These are phyloP conservation scores for Adansonia grandidieri DNA, from an alignment of 441 rosid species.

Conservation along the genomic window DNA sequence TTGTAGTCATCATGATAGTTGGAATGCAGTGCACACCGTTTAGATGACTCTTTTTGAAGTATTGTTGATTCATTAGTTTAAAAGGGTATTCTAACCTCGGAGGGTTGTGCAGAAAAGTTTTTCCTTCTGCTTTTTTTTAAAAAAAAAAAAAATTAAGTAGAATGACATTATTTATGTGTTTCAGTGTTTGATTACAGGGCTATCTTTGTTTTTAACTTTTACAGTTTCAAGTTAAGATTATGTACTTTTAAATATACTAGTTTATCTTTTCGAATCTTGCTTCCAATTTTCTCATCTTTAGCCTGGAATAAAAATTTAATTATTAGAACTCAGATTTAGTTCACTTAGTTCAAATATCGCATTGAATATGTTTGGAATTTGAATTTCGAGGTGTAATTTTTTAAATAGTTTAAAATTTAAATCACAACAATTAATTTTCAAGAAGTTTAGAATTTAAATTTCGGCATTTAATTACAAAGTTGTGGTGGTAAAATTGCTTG, in stretches of 20 bases:
- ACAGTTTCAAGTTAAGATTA: conserved; percentile 18
- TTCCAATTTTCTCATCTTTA: neutral
- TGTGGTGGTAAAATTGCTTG: too few species aligned
- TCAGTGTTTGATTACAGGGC: neutral
- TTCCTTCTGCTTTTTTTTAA: neutral
- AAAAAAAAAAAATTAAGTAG: neutral
- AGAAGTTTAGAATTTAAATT: too few species aligned
- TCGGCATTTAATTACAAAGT: too few species aligned
- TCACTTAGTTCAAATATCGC: too few species aligned
- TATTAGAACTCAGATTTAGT: neutral
- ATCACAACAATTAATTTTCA: too few species aligned
- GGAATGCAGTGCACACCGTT: conserved; percentile 40
- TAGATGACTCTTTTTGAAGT: conserved; percentile 49
- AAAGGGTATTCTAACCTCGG: conserved; percentile 27
- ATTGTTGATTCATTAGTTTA: conserved; percentile 36
- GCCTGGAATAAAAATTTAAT: neutral
- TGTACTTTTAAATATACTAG: neutral
- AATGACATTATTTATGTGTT: conserved; percentile 21
- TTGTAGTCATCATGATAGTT: conserved; percentile 37
- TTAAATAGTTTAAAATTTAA: too few species aligned
- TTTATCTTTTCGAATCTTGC: neutral
- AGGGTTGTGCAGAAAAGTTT: conserved; percentile 46
- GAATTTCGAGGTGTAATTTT: too few species aligned
- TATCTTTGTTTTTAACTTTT: neutral
- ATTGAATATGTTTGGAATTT: too few species aligned